Evolutionary conservation across 768 basidiomycete species (phyloP).

Genomic region (Nidularia pulvinata): DNA sequence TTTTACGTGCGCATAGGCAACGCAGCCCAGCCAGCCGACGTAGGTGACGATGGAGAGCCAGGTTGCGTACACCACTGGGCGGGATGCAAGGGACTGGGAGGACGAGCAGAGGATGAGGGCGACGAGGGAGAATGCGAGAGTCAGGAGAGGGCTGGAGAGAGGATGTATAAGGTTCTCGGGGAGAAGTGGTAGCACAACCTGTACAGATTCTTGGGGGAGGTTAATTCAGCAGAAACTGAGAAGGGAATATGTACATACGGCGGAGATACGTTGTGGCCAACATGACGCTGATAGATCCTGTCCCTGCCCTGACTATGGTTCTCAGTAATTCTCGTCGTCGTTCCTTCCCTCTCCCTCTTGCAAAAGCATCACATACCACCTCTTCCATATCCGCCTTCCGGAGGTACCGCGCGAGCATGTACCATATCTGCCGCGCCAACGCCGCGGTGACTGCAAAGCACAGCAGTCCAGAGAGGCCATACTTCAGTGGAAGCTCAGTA

Average conservation of each 20-base stretch:
- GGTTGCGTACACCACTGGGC: conserved; percentile 52
- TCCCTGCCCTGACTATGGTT: conserved; percentile 37
- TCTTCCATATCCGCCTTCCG: conserved; percentile 67
- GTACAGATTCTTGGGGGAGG: conserved; percentile 47
- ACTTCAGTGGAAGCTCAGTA: conserved; percentile 42
- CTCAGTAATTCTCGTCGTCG: conserved; percentile 41
- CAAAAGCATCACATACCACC: conserved; percentile 60
- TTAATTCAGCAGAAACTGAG: neutral
- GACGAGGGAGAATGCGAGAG: conserved; percentile 36
- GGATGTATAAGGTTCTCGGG: conserved; percentile 23
- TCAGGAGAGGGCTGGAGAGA: conserved; percentile 32
- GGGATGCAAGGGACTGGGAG: conserved; percentile 53
- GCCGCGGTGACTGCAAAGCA: conserved; percentile 57
- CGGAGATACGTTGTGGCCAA: conserved; percentile 64
- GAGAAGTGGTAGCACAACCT: conserved; percentile 48
- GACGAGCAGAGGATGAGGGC: conserved; percentile 48
- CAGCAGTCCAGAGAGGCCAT: conserved; percentile 47
- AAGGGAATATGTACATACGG: conserved; percentile 39
- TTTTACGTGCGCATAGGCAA: conserved; percentile 49
- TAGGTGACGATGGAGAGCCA: conserved; percentile 62
- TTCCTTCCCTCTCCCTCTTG: conserved; percentile 54
- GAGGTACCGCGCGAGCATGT: conserved; percentile 74
- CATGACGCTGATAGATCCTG: conserved; percentile 44
- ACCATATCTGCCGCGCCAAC: conserved; percentile 71
- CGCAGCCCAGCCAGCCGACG: conserved; percentile 56